Evolutionary conservation across 805 yeast genomes (phyloP), one percentile per base, ranked within the genome.

Genomic region (Ogataea neopini): DNA sequence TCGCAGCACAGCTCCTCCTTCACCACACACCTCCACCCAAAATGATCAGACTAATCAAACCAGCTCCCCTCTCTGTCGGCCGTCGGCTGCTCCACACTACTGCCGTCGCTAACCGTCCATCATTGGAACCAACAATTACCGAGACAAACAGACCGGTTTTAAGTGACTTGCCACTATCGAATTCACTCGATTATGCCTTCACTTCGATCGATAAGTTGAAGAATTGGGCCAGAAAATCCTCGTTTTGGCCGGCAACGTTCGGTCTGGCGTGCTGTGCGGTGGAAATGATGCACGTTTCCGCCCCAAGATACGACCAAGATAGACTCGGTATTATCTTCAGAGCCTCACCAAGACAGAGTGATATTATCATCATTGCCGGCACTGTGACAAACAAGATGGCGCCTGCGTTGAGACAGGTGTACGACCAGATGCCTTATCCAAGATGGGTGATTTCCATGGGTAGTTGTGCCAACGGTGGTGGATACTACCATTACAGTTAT

Each of bases 381-480:
- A 88, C 96, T 2, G 80, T 88, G 56, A 88, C 96, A 53, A 88
- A 88, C 68, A 88, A 88, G 73, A 88, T 88, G 96, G 96, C 96
- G 2, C 96, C 96, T 34, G 94, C 94, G 20, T 75, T 88, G 67
- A 84, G 96, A 74, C 94, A 87, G 73, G 96, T 88, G 28, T 88
- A 88, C 69, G 96, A 88, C 69, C 96, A 88, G 71, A 88, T 88
- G 96, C 89, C 96, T 29, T 94, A 86, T 59, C 96, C 96, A 40
- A 82, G 91, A 71, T 88, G 96, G 96, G 96, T 88, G 44, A 88
- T 88, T 59, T 86, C 94, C 48, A 88, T 88, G 96, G 96, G 96
- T 41, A 84, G 92, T 6, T 88, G 96, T 72, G 96, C 96, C 53
- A 88, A 88, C 66, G 96, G 96, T 53, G 96, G 96, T 51, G 96